phyloP scores from a whole-genome alignment of 345 rosid genomes.

The Gossypium sturtianum region DNA sequence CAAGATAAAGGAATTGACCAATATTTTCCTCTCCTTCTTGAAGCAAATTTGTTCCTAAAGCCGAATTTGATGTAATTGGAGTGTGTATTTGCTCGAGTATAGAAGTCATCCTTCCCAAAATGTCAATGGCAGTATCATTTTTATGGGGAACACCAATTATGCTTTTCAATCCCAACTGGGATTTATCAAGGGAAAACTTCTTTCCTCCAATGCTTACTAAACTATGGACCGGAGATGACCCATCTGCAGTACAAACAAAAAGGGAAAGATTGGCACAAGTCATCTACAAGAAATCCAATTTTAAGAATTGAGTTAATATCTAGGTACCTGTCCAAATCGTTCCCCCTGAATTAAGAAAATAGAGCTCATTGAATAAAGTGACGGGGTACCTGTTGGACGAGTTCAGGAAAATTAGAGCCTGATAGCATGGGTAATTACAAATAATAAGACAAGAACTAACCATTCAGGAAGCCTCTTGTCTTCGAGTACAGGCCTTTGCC shows the following conservation, averaged over 20 bases:
- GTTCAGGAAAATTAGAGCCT: conserved; percentile 8
- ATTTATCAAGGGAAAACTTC: conserved; percentile 76
- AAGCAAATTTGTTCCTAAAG: conserved; percentile 85
- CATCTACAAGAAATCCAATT: neutral
- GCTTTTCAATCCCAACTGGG: conserved; percentile 33
- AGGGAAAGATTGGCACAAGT: neutral
- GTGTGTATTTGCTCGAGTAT: conserved; percentile 58
- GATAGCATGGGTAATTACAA: neutral
- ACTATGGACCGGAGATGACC: conserved; percentile 65
- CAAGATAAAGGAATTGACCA: conserved; percentile 89
- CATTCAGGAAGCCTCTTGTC: conserved; percentile 87
- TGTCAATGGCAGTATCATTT: conserved; percentile 48
- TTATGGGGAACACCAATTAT: conserved; percentile 21
- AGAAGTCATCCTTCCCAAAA: conserved; percentile 72
- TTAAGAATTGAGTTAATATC: neutral
- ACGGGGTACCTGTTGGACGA: conserved; percentile 60
- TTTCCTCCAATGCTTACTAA: conserved; percentile 52
- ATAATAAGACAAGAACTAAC: conserved; percentile 30
- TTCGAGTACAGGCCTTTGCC: conserved; percentile 91
- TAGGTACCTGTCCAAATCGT: conserved; percentile 85
- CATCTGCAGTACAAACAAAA: conserved; percentile 46
- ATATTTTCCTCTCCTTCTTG: conserved; percentile 91
- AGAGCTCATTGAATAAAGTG: conserved; percentile 91
- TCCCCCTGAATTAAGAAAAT: conserved; percentile 89
- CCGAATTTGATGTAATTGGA: conserved; percentile 65